Conservation (phyloP, 371 early-diverging fungal species). For the Capniomyces stellatus region DNA sequence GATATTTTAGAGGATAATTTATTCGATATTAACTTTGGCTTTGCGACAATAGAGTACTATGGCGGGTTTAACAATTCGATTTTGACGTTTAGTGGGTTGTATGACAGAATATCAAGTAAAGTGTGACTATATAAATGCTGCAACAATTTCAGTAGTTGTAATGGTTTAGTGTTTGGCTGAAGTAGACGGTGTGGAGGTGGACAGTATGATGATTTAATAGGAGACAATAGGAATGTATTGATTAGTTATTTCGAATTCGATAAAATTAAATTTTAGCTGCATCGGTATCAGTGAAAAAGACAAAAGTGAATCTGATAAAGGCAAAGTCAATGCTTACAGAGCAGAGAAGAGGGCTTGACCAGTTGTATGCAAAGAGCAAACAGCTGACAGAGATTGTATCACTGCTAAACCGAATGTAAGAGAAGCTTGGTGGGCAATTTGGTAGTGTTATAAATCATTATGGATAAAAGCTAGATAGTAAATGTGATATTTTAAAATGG, state of each 20-base stretch:
- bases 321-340: conserved; percentile 20
- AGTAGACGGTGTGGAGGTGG: too few species aligned
- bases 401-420: conserved; percentile 30
- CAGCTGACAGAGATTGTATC: conserved; percentile 18
- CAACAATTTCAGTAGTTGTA: too few species aligned
- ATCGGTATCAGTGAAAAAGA: conserved; percentile 11
- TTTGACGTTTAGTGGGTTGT: conserved; percentile 75
- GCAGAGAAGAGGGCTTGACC: conserved; percentile 32
- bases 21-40: conserved; percentile 10
- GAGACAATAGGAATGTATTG: too few species aligned
- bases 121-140: too few species aligned
- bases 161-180: too few species aligned
- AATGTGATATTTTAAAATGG: too few species aligned
- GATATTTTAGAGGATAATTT: background rate
- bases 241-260: too few species aligned
- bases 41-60: conserved; percentile 44
- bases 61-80: conserved; percentile 81
- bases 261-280: conserved; percentile 29
- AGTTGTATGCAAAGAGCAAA: conserved; percentile 39
- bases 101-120: conserved; percentile 48
- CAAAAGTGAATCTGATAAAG: conserved; percentile 12
- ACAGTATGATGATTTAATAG: too few species aligned
- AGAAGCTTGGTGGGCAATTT: too few species aligned
- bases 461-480: too few species aligned
- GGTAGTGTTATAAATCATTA: too few species aligned